Conservation (phyloP, 1,284 basidiomycete genomes). For the Stereum hirsutum region DNA sequence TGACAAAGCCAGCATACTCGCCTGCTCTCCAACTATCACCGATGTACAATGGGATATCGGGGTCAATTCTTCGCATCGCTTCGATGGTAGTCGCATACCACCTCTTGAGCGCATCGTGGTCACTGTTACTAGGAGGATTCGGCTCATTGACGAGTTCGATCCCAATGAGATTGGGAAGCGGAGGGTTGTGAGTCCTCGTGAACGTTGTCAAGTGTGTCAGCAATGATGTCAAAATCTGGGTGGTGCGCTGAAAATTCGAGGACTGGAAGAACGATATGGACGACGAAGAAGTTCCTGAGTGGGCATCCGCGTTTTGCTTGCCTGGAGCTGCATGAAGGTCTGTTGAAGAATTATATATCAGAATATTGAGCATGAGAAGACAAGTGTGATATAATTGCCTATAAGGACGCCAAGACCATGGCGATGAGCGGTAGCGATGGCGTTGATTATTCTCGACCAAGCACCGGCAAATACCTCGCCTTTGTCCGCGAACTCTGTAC, state of each 20-base stretch:
- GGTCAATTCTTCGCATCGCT: slow-evolving; percentile 44
- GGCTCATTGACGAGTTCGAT: slow-evolving; percentile 86
- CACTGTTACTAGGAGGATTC: slow-evolving; percentile 34
- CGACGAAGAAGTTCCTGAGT: slow-evolving; percentile 51
- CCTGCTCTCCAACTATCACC: slow-evolving; percentile 75
- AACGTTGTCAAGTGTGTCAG: slow-evolving; percentile 33
- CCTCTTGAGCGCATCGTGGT: slow-evolving; percentile 37
- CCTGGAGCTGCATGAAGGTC: slow-evolving; percentile 72
- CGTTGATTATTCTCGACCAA: slow-evolving; percentile 61
- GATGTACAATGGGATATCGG: slow-evolving; percentile 60
- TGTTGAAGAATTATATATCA: slow-evolving; percentile 17
- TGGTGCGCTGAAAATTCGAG: slow-evolving; percentile 48
- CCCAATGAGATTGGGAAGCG: slow-evolving; percentile 64
- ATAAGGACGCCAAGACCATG: slow-evolving; percentile 76
- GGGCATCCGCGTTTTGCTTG: slow-evolving; percentile 64
- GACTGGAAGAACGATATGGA: slow-evolving; percentile 39
- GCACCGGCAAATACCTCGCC: slow-evolving; percentile 60
- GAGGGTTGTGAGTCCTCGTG: slow-evolving; percentile 22
- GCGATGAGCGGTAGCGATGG: slow-evolving; percentile 52
- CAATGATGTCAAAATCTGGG: slow-evolving; percentile 36
- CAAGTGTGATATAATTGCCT: too few relatives aligned
- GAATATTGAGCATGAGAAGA: neutral
- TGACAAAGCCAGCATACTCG: slow-evolving; percentile 53
- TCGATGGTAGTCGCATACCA: slow-evolving; percentile 63
- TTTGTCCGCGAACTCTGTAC: slow-evolving; percentile 64